Percentiles rank a stretch among this genome's conserved stretches.
phyloP scores from a whole-genome alignment of 805 yeast species.

The Starmerella gropengiesseri region DNA sequence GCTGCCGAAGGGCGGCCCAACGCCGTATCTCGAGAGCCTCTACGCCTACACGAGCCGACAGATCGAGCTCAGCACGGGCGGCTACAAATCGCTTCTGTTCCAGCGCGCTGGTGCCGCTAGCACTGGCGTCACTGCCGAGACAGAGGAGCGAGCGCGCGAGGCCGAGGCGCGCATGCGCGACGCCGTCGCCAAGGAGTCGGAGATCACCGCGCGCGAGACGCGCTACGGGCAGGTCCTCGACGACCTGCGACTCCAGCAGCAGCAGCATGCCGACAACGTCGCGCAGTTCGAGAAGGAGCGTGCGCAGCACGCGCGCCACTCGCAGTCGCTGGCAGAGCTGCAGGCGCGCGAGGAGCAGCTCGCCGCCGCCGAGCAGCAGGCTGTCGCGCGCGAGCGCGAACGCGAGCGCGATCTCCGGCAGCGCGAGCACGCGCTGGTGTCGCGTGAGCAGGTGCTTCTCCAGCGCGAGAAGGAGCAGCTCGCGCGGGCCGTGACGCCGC shows the following conservation, averaged over 20 bases:
- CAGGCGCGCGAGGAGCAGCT: constrained; percentile 10
- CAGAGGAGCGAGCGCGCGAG: constrained; percentile 9
- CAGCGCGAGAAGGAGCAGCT: constrained; percentile 10
- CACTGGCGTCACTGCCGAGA: too few species aligned
- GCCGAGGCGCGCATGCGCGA: constrained; percentile 5
- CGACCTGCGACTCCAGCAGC: constrained; percentile 12
- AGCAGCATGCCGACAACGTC: constrained; percentile 10
- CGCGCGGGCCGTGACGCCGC: neutral
- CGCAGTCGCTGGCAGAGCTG: constrained; percentile 11
- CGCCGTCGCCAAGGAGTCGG: constrained; percentile 3
- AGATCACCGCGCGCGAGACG: constrained; percentile 14
- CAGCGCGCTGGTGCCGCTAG: constrained; percentile 6
- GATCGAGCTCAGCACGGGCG: constrained; percentile 19
- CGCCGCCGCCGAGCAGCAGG: constrained; percentile 13
- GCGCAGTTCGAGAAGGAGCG: constrained; percentile 11
- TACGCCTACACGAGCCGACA: constrained; percentile 45
- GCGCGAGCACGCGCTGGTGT: constrained; percentile 21
- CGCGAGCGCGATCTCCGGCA: constrained; percentile 17
- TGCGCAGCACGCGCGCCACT: constrained; percentile 20
- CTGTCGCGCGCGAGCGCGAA: constrained; percentile 15
- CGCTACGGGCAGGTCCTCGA: constrained; percentile 7
- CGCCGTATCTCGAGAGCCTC: constrained; percentile 81
- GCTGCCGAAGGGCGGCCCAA: constrained; percentile 50
- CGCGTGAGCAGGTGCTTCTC: constrained; percentile 18
- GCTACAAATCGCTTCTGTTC: constrained; percentile 10